These are phyloP conservation scores for Cicer bijugum DNA, from an alignment of 306 rosid species.

Conservation along the genomic window DNA sequence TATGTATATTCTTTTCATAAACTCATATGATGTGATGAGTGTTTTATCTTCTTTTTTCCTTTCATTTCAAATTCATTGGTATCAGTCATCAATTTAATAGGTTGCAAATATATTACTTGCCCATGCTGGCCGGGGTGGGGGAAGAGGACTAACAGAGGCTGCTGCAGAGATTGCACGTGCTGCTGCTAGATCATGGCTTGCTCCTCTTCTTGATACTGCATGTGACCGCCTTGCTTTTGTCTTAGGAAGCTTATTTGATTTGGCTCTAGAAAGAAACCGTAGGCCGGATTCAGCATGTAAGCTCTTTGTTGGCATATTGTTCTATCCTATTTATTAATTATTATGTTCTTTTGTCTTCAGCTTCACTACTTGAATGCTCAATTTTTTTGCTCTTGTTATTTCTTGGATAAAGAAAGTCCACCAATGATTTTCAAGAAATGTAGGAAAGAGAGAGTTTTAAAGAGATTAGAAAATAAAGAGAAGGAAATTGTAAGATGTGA, in stretches of 20 bases:
- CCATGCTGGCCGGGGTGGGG: slow-evolving; percentile 90
- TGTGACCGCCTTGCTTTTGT: slow-evolving; percentile 96
- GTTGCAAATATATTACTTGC: slow-evolving; percentile 98
- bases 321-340: neutral
- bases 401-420: neutral
- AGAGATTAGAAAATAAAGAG: neutral
- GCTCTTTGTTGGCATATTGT: slow-evolving; percentile 34
- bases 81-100: slow-evolving; percentile 51
- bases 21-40: slow-evolving; percentile 16
- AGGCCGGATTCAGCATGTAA: slow-evolving; percentile 69
- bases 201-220: slow-evolving; percentile 96
- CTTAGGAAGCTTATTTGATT: slow-evolving; percentile 84
- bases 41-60: neutral
- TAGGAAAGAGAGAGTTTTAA: neutral
- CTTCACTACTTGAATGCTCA: slow-evolving; percentile 4
- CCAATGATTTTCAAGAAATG: neutral
- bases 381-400: neutral
- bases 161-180: slow-evolving; percentile 99
- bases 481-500: neutral
- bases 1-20: neutral
- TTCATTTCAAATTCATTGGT: slow-evolving; percentile 27
- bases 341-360: slow-evolving; percentile 6
- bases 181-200: slow-evolving; percentile 96
- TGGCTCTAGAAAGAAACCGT: slow-evolving; percentile 76
- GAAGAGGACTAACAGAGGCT: slow-evolving; percentile 83